Evolutionary conservation across 2,329 filamentous ascomycete species (phyloP).

Genomic region (Fusarium verticillioides): DNA sequence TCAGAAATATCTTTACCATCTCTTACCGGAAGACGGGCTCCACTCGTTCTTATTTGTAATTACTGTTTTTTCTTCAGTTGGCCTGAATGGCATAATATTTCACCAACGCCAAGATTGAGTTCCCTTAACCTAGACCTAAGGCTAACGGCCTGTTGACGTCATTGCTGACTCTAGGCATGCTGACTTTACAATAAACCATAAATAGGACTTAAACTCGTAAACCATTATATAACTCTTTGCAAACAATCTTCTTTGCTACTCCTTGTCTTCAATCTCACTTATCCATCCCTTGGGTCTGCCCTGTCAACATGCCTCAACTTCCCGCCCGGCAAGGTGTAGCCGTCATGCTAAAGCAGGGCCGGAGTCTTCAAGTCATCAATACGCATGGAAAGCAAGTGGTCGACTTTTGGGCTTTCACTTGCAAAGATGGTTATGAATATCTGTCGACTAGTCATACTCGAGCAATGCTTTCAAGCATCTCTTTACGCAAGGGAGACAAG

Average conservation of each 20-base stretch:
- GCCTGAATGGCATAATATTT: no score
- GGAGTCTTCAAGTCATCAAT: background rate
- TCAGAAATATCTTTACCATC: no score
- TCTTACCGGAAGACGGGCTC: no score
- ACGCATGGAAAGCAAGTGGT: background rate
- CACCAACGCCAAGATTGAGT: no score
- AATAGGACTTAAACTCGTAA: background rate
- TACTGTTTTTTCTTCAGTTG: no score
- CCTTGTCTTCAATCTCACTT: no score
- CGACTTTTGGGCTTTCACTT: background rate
- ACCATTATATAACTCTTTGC: rapidly evolving
- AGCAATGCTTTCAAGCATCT: background rate
- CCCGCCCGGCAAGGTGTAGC: background rate
- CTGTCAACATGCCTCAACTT: background rate
- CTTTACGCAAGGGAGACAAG: background rate
- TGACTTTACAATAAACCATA: no score
- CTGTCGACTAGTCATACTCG: background rate
- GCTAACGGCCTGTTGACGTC: no score
- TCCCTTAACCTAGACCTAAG: no score
- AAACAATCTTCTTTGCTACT: no score
- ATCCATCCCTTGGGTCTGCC: rapidly evolving
- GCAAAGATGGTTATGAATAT: rapidly evolving
- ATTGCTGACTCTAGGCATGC: no score
- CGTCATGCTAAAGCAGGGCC: background rate
- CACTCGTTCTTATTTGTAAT: no score